Evolutionary conservation across 140 eudicot species (phyloP), one percentile per base, ranked within the genome.

Genomic region (Anethum foeniculum): DNA sequence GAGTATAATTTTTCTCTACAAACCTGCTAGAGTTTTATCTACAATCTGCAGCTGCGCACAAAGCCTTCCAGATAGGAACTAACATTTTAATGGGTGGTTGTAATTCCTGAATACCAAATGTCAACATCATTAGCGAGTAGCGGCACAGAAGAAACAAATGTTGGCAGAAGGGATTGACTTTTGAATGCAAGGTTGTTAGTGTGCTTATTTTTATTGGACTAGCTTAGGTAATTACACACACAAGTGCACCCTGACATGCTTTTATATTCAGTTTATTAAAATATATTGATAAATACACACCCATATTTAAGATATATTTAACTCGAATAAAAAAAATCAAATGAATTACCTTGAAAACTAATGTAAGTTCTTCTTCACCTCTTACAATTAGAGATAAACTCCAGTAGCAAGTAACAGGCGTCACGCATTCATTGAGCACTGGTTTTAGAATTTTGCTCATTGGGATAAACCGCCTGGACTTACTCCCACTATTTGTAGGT

Each of bases 331-430:
- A 6, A 6, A n/a, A 51, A 71, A 56, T 25, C 30, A 30, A 44
- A 1, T 19, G 19, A 58, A 47, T 79, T 87, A 95, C 99, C 97
- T 95, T 90, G 83, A 95, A 92, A 82, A 95, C 93, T 67, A 90
- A 75, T 77, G 86, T 81, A 34, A 95, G 96, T 84, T 95, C 86
- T n/a, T 88, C 89, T 84, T 90, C 90, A 41, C 82, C 97, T 3
- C 91, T 87, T 78, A 92, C 79, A 75, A 95, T 54, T 52, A 92
- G 88, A 74, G 97, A 89, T 30, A 95, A 81, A 77, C 91, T 89
- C 99, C 99, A 92, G 80, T 87, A 95, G 90, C 99, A 95, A 60
- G 99, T 95, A 65, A 92, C 92, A 19, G 98, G 98, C 32, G 96
- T 92, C 46, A 94, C 93, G 15, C 91, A 86, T 86, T 94, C 98